These are phyloP conservation scores for Aristolochia fimbriata DNA, from an alignment of 164 flowering plant genomes.

Conservation along the genomic window DNA sequence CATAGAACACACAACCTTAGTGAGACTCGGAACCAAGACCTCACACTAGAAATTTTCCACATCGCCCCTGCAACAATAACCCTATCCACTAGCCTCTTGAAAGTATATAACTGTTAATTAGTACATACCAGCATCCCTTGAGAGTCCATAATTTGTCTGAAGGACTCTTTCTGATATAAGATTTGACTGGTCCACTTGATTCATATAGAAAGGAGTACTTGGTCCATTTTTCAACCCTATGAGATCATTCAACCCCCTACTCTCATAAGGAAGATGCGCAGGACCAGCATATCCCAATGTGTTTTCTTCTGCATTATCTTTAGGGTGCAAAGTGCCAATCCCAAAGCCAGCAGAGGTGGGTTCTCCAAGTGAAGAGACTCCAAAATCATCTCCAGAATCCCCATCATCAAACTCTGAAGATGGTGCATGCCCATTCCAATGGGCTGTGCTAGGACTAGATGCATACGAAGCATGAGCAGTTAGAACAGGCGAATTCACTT, in stretches of 20 bases:
- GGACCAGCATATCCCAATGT: background rate
- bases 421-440: constrained; percentile 30
- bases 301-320: constrained; percentile 21
- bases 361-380: constrained; percentile 19
- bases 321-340: constrained; percentile 11
- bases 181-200: background rate
- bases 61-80: too few species aligned
- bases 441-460: constrained; percentile 33
- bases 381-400: constrained; percentile 28
- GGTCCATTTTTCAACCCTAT: constrained; percentile 1
- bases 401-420: constrained; percentile 39
- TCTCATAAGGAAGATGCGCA: background rate
- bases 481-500: constrained; percentile 21
- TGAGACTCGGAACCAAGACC: too few species aligned
- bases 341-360: constrained; percentile 12
- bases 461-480: constrained; percentile 31
- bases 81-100: too few species aligned
- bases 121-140: constrained; percentile 5
- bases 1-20: too few species aligned
- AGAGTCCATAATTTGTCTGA: background rate
- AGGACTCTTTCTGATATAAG: background rate
- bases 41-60: too few species aligned
- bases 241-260: constrained; percentile 4
- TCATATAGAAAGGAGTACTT: constrained; percentile 2
- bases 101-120: too few species aligned